These are phyloP conservation scores for Fraxinus albicans DNA, from an alignment of 305 asterid species.

Conservation along the genomic window DNA sequence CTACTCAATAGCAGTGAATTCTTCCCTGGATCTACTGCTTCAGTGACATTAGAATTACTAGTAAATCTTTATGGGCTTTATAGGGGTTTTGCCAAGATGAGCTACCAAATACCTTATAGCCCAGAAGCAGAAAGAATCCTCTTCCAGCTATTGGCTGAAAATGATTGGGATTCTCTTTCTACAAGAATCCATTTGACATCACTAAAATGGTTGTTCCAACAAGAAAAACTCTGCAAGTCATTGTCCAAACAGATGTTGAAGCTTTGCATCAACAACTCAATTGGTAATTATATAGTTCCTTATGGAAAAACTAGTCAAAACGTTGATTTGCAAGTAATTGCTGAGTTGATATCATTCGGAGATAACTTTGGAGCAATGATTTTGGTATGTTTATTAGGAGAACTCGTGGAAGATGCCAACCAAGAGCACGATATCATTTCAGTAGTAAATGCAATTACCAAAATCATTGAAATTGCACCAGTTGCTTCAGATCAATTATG, in stretches of 20 bases:
- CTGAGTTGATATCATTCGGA: constrained; percentile 66
- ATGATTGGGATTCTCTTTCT: constrained; percentile 72
- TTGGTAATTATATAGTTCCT: constrained; percentile 32
- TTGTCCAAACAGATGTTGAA: constrained; percentile 64
- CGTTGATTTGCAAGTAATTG: constrained; percentile 48
- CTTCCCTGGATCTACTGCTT: constrained; percentile 36
- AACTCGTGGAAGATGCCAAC: constrained; percentile 47
- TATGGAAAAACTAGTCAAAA: constrained; percentile 32
- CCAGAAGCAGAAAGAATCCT: constrained; percentile 82
- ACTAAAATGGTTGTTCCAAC: constrained; percentile 90
- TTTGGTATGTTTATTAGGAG: constrained; percentile 59
- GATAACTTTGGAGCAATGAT: constrained; percentile 60
- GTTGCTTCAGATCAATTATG: constrained; percentile 76
- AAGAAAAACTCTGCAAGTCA: constrained; percentile 68
- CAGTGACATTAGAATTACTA: constrained; percentile 48
- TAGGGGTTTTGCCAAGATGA: constrained; percentile 75
- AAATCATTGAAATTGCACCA: constrained; percentile 59
- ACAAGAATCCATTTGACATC: constrained; percentile 66
- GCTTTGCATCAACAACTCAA: constrained; percentile 50
- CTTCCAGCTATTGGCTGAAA: constrained; percentile 60
- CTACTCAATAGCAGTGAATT: constrained; percentile 61
- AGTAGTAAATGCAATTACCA: constrained; percentile 46
- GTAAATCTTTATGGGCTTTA: constrained; percentile 72
- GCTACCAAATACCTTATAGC: constrained; percentile 85
- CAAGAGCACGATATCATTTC: constrained; percentile 57